Base-by-base conservation (phyloP, 1,284 basidiomycete species). In the Leccinum solheimii region DNA sequence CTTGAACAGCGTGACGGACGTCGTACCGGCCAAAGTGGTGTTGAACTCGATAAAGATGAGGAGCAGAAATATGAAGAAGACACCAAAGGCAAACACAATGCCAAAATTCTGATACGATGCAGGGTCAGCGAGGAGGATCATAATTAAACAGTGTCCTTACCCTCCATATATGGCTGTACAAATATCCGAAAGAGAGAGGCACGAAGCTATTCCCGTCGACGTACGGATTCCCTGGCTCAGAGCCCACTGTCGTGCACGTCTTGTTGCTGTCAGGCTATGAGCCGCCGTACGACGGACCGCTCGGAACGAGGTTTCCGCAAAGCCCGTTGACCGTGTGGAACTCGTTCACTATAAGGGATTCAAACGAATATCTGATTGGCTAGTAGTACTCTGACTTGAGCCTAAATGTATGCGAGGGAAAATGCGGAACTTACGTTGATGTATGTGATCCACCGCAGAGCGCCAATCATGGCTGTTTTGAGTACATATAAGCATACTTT, bases 131-230 rank as follows among this genome's bases (percentile, higher is more conserved):
- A 0, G 13, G 13, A 1, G 6, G 6, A 21, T 7, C 10, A 48
- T 8, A 13, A 48, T 21, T 30, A 10, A 30, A 30, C 30, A 30
- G 30, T 30, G 30, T 30, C 30, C 30, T 30, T 30, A 88, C 86
- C 73, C 81, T 80, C 92, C 92, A 94, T 8, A 88, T 71, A 69
- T 94, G 77, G 30, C 72, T 73, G 62, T 83, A 82, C 19, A 76
- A 70, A 74, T 92, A 96, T 0, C 77, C 79, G 72, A 82, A 96
- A 0, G 86, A 83, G 1, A 85, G 71, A 16, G 64, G 66, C 40
- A 93, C 74, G 54, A 77, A 79, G 19, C 14, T 7, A n/a, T 71
- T 54, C 21, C 67, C 66, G 1, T 51, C n/a, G 26, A 69, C 67
- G 1, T 54, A 66, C 0, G 66, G 67, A 38, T 68, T 61, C 7